Conservation (phyloP, 768 basidiomycete species). For the Hericium alpestre region DNA sequence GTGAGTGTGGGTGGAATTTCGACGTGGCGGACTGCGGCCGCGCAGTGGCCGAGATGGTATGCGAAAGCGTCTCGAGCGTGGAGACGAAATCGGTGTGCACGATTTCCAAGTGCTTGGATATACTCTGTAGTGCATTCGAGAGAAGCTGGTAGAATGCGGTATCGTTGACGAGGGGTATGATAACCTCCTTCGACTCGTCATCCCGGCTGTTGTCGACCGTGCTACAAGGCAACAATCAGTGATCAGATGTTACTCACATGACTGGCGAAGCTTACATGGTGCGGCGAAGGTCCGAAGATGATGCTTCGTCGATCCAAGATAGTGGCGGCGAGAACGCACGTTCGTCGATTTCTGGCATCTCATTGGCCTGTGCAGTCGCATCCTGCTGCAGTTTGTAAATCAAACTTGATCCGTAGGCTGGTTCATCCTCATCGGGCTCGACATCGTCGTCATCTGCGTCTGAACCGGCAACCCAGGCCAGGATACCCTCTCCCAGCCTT, state of each 20-base stretch:
- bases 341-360: background rate
- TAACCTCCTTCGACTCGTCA: constrained; percentile 32
- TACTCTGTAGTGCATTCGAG: constrained; percentile 44
- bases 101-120: constrained; percentile 38
- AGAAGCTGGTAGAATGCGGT: constrained; percentile 72
- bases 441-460: background rate
- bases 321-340: background rate
- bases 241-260: background rate
- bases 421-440: background rate
- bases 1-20: constrained; percentile 25
- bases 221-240: background rate
- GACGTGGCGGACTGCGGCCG: constrained; percentile 23
- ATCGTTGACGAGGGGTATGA: constrained; percentile 76
- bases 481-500: too few relatives aligned
- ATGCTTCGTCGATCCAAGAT: background rate
- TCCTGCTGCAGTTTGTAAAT: background rate
- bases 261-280: background rate
- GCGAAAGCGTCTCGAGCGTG: constrained; percentile 38
- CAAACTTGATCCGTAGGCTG: background rate
- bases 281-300: background rate
- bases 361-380: background rate
- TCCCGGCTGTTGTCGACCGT: background rate
- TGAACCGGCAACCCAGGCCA: background rate
- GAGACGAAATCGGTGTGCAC: constrained; percentile 41
- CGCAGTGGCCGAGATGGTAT: constrained; percentile 23